Conservation (phyloP, 2,329 filamentous ascomycete genomes). For the Penicillium sp. region DNA sequence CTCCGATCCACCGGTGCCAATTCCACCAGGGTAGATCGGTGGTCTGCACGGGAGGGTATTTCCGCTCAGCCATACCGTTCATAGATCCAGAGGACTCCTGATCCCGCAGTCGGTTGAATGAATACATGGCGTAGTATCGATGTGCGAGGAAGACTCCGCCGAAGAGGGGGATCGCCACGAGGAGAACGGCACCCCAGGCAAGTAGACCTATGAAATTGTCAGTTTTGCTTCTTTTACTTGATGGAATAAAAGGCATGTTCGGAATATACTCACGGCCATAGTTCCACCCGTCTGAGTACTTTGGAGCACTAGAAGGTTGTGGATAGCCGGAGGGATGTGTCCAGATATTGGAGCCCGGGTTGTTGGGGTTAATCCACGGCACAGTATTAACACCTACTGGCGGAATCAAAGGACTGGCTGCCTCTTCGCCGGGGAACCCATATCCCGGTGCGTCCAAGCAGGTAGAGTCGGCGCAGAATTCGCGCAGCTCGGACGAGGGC, state of each 20-base stretch:
- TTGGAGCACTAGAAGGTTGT: constrained; percentile 2
- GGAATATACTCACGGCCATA: constrained; percentile 12
- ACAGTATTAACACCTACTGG: constrained; percentile 34
- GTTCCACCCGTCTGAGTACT: constrained; percentile 5
- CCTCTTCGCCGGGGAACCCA: constrained; percentile 32
- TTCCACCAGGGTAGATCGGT: constrained; percentile 32
- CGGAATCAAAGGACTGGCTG: constrained; percentile 29
- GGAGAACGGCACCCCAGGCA: constrained; percentile 9
- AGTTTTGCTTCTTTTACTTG: not conserved
- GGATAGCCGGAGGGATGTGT: constrained; percentile 18
- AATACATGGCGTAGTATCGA: constrained; percentile 14
- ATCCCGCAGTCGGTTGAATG: constrained; percentile 8
- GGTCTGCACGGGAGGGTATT: constrained; percentile 10
- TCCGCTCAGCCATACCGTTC: constrained; percentile 20
- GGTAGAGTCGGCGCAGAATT: constrained; percentile 31
- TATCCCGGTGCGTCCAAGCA: constrained; percentile 33
- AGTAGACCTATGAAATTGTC: constrained; percentile 8
- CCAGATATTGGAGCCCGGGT: constrained; percentile 25
- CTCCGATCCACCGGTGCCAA: constrained; percentile 30
- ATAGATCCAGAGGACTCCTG: constrained; percentile 20
- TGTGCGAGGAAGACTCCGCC: constrained; percentile 12
- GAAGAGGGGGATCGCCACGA: constrained; percentile 11
- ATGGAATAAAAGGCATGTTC: too few relatives aligned
- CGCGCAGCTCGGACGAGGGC: constrained; percentile 36
- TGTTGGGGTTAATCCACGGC: constrained; percentile 34